These are phyloP conservation scores for Erodium texanum DNA, from an alignment of 441 rosid species.

Conservation along the genomic window DNA sequence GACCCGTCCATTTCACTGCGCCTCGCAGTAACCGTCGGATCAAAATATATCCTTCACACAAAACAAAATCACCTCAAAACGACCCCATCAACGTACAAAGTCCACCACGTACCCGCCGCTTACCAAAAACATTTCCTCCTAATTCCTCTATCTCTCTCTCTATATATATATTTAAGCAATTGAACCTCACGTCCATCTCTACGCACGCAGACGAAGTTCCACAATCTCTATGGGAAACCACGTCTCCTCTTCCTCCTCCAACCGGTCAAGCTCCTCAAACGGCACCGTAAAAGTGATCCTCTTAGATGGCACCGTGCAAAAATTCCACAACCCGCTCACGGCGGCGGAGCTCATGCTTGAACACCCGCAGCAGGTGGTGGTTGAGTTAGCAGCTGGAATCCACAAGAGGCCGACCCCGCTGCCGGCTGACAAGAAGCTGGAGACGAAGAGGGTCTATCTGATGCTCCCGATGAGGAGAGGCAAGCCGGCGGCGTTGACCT, in stretches of 20 bases:
- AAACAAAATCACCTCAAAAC: not conserved
- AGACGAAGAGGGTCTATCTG: not conserved
- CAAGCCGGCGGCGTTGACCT: not conserved
- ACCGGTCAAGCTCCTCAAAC: too few relatives aligned
- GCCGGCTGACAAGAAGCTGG: not conserved
- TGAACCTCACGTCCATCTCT: not conserved
- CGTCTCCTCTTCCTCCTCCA: not conserved
- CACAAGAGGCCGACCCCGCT: not conserved
- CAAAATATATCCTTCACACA: too few relatives aligned
- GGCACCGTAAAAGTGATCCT: not conserved
- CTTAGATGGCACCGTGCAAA: not conserved
- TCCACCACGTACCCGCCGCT: not conserved
- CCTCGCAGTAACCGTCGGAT: too few relatives aligned
- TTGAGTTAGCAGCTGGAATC: not conserved
- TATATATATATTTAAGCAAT: not conserved
- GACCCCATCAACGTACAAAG: constrained; percentile 5
- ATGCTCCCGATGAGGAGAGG: not conserved
- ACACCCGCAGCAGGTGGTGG: constrained; percentile 6
- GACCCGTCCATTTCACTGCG: too few relatives aligned
- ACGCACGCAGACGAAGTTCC: not conserved
- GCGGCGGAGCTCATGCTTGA: constrained; percentile 4
- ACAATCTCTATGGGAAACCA: constrained; percentile 3
- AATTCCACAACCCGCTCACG: not conserved
- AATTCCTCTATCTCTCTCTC: not conserved
- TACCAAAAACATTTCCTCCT: not conserved